Conservation (phyloP, 1,139 yeast species). For the Lodderomyces metapsilosis region DNA sequence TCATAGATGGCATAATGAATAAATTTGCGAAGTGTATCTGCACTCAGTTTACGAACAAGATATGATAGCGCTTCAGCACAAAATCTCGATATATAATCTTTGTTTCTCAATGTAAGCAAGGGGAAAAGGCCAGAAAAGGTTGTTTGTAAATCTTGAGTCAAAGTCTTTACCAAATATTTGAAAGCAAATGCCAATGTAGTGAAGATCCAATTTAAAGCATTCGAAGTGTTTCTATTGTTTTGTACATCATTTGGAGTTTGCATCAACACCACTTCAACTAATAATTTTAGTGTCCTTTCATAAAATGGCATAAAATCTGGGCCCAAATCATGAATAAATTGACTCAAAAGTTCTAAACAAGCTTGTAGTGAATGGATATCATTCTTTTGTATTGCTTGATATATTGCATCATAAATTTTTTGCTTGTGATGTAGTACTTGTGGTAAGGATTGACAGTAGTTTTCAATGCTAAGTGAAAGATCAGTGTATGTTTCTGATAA, state of each 20-base stretch:
- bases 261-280: constrained; percentile 52
- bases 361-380: constrained; percentile 81
- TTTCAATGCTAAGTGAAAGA: constrained; percentile 57
- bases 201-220: constrained; percentile 79
- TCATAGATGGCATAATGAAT: constrained; percentile 53
- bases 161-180: constrained; percentile 71
- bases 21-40: constrained; percentile 46
- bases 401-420: constrained; percentile 55
- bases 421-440: constrained; percentile 73
- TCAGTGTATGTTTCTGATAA: constrained; percentile 70
- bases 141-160: constrained; percentile 62
- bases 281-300: constrained; percentile 46
- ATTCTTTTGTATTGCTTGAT: constrained; percentile 47
- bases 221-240: constrained; percentile 49
- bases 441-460: constrained; percentile 68
- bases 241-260: constrained; percentile 47
- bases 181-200: constrained; percentile 84
- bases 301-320: constrained; percentile 83
- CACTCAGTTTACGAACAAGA: constrained; percentile 66
- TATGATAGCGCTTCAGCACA: constrained; percentile 91
- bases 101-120: constrained; percentile 51
- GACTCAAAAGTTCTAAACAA: constrained; percentile 73
- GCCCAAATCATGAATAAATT: constrained; percentile 90
- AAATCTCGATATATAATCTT: constrained; percentile 71
- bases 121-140: constrained; percentile 70